These are phyloP conservation scores for Podospora pseudopauciseta DNA, from an alignment of 495 filamentous ascomycete species.

Conservation along the genomic window DNA sequence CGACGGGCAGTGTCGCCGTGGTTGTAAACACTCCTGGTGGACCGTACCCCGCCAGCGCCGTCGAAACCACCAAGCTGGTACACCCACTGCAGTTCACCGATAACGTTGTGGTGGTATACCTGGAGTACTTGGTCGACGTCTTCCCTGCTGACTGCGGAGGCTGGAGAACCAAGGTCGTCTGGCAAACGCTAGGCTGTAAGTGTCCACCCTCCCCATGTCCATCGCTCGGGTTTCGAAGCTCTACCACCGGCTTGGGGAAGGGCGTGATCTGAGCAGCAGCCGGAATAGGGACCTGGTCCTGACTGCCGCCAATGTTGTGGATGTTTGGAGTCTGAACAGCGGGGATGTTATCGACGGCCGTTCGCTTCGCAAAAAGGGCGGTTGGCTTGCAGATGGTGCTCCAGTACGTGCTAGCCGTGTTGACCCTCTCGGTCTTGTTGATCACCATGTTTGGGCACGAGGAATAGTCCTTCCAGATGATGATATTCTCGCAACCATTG, in stretches of 20 bases:
- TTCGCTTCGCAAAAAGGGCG: background rate
- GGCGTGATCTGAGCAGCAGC: constrained; percentile 2
- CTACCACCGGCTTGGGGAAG: background rate
- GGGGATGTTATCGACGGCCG: background rate
- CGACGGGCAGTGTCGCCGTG: constrained; percentile 29
- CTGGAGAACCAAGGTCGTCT: constrained; percentile 27
- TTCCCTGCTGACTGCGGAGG: constrained; percentile 26
- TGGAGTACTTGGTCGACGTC: constrained; percentile 26
- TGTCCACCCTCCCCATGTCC: background rate
- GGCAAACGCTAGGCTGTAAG: constrained; percentile 17
- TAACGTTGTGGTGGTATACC: constrained; percentile 25
- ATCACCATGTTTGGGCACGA: constrained; percentile 31
- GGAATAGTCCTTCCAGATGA: constrained; percentile 14
- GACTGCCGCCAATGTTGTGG: background rate
- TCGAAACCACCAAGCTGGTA: constrained; percentile 21
- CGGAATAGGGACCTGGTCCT: background rate
- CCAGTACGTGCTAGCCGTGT: constrained; percentile 28
- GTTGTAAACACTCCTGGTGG: constrained; percentile 26
- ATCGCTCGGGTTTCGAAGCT: background rate
- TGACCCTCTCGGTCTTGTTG: constrained; percentile 12
- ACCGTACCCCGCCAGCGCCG: constrained; percentile 27
- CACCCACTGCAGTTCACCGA: constrained; percentile 27
- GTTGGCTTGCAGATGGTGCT: constrained; percentile 27
- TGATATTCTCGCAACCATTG: constrained; percentile 29
- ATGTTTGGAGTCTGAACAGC: constrained; percentile 1